Conservation (phyloP, 2,329 filamentous ascomycete species). For the Fusarium dlaminii region DNA sequence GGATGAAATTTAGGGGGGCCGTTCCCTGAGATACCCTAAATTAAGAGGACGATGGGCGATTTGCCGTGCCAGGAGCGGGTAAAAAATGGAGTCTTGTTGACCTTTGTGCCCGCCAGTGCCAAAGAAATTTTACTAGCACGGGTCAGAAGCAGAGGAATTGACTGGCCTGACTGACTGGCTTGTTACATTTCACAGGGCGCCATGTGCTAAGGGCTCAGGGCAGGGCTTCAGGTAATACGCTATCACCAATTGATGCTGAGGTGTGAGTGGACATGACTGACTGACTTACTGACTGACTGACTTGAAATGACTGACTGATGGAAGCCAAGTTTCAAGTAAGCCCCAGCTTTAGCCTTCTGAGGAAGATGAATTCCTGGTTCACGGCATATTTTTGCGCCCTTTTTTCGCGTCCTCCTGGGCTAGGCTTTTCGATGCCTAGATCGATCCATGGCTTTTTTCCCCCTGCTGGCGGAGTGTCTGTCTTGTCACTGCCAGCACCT, state of each 20-base stretch:
- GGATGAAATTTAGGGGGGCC: conserved; percentile 31
- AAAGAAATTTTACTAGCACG: conserved; percentile 40
- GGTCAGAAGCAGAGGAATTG: conserved; percentile 24
- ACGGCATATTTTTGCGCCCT: conserved; percentile 19
- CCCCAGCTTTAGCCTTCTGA: conserved; percentile 17
- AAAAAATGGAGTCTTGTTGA: conserved; percentile 34
- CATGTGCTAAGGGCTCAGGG: conserved; percentile 34
- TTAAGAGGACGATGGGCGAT: conserved; percentile 31
- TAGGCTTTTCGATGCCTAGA: conserved; percentile 32
- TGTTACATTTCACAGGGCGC: conserved; percentile 35
- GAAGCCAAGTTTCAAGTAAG: conserved; percentile 17
- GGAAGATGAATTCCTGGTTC: not conserved
- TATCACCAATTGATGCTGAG: conserved; percentile 21
- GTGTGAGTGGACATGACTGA: conserved; percentile 30
- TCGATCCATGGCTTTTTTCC: conserved; percentile 31
- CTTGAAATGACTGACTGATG: conserved; percentile 9
- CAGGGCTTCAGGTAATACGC: conserved; percentile 21
- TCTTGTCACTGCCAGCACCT: not conserved
- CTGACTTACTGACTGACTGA: conserved; percentile 2
- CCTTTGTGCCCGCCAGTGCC: conserved; percentile 9
- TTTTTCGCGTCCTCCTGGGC: conserved; percentile 13
- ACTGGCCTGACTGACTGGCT: conserved; percentile 17
- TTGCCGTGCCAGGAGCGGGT: conserved; percentile 43
- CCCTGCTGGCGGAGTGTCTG: not conserved
- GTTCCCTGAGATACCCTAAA: conserved; percentile 32